phyloP scores from a whole-genome alignment of 371 early-diverging fungal species.

The Saksenaea vasiformis region DNA sequence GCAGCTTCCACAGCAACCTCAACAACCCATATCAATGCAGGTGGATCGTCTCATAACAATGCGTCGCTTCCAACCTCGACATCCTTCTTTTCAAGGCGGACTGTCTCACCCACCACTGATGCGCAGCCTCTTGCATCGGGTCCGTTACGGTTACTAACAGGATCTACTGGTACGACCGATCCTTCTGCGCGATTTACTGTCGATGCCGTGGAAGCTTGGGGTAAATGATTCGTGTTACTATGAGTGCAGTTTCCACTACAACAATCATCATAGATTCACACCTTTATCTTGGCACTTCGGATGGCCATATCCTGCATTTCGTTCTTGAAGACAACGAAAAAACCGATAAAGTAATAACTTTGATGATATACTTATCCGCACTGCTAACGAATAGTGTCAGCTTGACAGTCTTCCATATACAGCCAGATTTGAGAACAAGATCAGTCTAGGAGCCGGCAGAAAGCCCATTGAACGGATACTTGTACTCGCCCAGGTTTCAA shows the following conservation, averaged over 20 bases:
- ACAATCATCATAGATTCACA: slow-evolving; percentile 50
- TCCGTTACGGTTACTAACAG: slow-evolving; percentile 22
- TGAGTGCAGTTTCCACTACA: background rate
- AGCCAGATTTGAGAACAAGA: slow-evolving; percentile 52
- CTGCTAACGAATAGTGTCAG: background rate
- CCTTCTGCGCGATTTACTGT: slow-evolving; percentile 24
- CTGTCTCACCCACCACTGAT: slow-evolving; percentile 26
- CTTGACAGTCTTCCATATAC: slow-evolving; percentile 34
- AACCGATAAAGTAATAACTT: slow-evolving; percentile 36
- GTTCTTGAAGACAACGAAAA: slow-evolving; percentile 45
- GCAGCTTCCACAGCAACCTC: slow-evolving; percentile 11
- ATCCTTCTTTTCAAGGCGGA: slow-evolving; percentile 35
- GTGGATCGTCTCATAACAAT: slow-evolving; percentile 1
- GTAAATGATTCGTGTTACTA: slow-evolving; percentile 26
- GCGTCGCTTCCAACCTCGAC: slow-evolving; percentile 18
- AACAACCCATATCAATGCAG: slow-evolving; percentile 10
- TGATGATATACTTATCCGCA: background rate
- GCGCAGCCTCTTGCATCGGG: slow-evolving; percentile 25
- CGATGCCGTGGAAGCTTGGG: slow-evolving; percentile 62
- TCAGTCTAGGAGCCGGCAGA: slow-evolving; percentile 60
- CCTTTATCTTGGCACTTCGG: slow-evolving; percentile 75
- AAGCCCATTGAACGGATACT: slow-evolving; percentile 69
- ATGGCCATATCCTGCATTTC: slow-evolving; percentile 71
- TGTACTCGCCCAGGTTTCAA: slow-evolving; percentile 70
- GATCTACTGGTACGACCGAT: slow-evolving; percentile 8